phyloP scores from a whole-genome alignment of 2,329 filamentous ascomycete species.

The Lasiodiplodia sp. region DNA sequence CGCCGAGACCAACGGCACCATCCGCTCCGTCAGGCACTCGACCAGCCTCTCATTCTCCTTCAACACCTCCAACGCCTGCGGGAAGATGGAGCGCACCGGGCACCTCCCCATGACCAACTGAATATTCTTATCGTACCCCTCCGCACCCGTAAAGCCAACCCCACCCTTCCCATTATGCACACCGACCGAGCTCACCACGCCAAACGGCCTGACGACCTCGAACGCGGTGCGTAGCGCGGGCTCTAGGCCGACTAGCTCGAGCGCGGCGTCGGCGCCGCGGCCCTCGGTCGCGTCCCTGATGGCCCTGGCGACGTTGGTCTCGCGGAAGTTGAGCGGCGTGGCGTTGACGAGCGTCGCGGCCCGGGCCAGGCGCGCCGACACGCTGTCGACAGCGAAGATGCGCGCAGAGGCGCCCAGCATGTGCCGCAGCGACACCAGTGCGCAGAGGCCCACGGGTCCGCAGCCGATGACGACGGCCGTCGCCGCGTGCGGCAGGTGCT shows the following conservation, averaged over 20 bases:
- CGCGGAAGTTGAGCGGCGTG: constrained; percentile 81
- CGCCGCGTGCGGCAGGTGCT: constrained; percentile 66
- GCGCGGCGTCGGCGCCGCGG: constrained; percentile 82
- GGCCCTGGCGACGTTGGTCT: constrained; percentile 69
- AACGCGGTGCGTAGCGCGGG: constrained; percentile 57
- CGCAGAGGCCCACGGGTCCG: constrained; percentile 81
- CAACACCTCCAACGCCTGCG: constrained; percentile 53
- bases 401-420: constrained; percentile 73
- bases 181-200: constrained; percentile 58
- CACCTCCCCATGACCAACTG: constrained; percentile 59
- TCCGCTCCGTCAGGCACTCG: constrained; percentile 56
- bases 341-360: constrained; percentile 74
- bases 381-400: constrained; percentile 79
- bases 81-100: constrained; percentile 58
- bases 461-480: constrained; percentile 84
- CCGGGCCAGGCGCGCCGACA: constrained; percentile 75
- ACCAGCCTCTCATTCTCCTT: constrained; percentile 58
- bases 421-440: constrained; percentile 73
- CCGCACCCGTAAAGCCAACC: constrained; percentile 24
- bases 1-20: constrained; percentile 58
- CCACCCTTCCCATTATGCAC: constrained; percentile 53
- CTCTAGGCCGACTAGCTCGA: constrained; percentile 61
- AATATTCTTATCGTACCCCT: constrained; percentile 56
- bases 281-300: constrained; percentile 79
- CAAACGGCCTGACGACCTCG: constrained; percentile 58